Base-by-base conservation (phyloP, 495 filamentous ascomycete genomes). In the Aspergillus kassunensis region DNA sequence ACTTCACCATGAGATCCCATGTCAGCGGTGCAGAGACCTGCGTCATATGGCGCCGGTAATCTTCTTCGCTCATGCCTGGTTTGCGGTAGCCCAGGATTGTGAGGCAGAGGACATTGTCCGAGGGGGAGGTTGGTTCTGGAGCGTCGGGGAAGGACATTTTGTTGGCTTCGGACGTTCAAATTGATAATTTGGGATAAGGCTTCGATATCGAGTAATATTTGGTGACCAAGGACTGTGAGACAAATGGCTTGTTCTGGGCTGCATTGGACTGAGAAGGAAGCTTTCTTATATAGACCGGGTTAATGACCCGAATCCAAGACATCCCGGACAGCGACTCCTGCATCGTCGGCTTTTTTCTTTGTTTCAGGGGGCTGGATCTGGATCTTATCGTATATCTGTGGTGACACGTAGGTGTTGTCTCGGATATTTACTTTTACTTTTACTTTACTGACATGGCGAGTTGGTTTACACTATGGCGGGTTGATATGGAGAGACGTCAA, bases 61-160 rank as follows among this genome's bases (percentile, higher is more conserved):
- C 73, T 57, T 75, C 71, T 34, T 77, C 73, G 57, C 64, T 73
- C 73, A 78, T 78, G 13, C 71, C 75, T 8, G 67, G 61, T 57
- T 70, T 71, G 16, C 70, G 67, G 53, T 80, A 78, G 35, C 72
- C 76, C 33, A 67, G 73, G 43, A 80, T 71, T 10, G 76, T 78
- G 35, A 73, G 64, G 57, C 71, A 72, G 41, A 75, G 62, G 44
- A 49, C 44, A 24, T 52, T 54, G 31, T 44, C 37, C 5, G 35
- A 16, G 7, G 46, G n/a, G 13, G 53, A 21, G 35, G 20, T 31
- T 15, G 27, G 7, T 37, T 35, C 41, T 23, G 50, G 40, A 18
- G 45, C 13, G 5, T 49, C 33, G 21, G 45, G 45, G 15, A 36
- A 9, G 4, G 51, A 31, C 51, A 54, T 54, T 40, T 30, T 45